These are phyloP conservation scores for Venturia oleaginea DNA, from an alignment of 2,329 filamentous ascomycete genomes.

Conservation along the genomic window DNA sequence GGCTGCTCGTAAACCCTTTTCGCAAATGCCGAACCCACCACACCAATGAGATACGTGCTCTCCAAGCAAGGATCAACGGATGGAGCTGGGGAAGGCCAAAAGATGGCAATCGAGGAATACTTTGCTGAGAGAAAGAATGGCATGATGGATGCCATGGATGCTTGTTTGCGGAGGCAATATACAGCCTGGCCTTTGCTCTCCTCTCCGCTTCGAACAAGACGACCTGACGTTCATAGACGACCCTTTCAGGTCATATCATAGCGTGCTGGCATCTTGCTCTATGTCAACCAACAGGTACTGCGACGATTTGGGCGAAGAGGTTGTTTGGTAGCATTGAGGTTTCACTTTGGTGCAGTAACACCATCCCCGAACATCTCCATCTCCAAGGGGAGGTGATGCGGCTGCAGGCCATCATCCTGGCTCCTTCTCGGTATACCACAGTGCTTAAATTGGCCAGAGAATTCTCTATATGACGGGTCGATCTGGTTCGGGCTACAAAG, in stretches of 20 bases:
- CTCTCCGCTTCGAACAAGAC: neutral
- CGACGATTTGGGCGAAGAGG: neutral
- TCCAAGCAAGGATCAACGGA: neutral
- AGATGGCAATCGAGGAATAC: neutral
- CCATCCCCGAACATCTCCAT: neutral
- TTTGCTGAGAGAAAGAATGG: neutral
- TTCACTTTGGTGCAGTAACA: slow-evolving; percentile 1
- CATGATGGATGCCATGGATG: neutral
- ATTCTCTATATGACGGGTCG: neutral
- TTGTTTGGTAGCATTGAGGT: neutral
- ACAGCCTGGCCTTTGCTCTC: neutral
- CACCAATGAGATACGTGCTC: neutral
- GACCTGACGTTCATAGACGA: neutral
- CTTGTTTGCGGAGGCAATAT: neutral
- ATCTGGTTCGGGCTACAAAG: neutral
- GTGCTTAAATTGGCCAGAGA: neutral
- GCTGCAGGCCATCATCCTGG: neutral
- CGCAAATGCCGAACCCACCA: neutral
- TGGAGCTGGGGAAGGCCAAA: neutral
- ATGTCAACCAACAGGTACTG: neutral
- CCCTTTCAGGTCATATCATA: neutral
- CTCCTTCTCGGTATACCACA: neutral
- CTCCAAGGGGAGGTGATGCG: neutral
- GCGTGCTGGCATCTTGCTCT: neutral
- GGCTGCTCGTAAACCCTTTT: neutral